phyloP scores from a whole-genome alignment of 2,329 filamentous ascomycete genomes.

The Arthrobotrys sinensis region DNA sequence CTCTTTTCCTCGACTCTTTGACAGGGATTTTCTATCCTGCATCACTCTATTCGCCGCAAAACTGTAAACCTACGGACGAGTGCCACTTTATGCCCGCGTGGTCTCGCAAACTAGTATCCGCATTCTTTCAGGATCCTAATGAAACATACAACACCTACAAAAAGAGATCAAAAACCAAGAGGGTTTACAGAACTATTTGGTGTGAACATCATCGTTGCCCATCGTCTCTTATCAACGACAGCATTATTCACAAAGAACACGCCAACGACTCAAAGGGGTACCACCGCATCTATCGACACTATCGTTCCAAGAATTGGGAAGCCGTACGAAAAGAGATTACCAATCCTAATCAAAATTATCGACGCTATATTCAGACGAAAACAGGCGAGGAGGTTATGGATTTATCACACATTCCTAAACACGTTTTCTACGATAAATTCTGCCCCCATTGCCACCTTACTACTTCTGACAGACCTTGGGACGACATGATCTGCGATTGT shows the following conservation, averaged over 20 bases:
- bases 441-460: neutral
- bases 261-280: neutral
- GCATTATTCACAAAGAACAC: neutral
- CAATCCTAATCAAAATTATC: neutral
- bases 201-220: constrained; percentile 31
- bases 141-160: neutral
- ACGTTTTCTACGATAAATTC: neutral
- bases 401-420: neutral
- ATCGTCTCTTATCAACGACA: neutral
- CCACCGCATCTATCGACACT: neutral
- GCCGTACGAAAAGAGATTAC: neutral
- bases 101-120: too few relatives aligned
- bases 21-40: constrained; percentile 37
- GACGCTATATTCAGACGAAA: too few relatives aligned
- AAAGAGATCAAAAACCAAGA: neutral
- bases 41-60: constrained; percentile 2
- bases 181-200: constrained; percentile 30
- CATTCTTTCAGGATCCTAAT: too few relatives aligned
- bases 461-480: neutral
- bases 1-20: constrained; percentile 27
- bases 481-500: neutral
- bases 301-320: neutral
- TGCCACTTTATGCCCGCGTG: too few relatives aligned
- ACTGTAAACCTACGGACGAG: neutral
- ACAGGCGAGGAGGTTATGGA: too few relatives aligned